These are phyloP conservation scores for Dimargaris cristalligena DNA, from an alignment of 192 early-diverging fungal species.

Conservation along the genomic window DNA sequence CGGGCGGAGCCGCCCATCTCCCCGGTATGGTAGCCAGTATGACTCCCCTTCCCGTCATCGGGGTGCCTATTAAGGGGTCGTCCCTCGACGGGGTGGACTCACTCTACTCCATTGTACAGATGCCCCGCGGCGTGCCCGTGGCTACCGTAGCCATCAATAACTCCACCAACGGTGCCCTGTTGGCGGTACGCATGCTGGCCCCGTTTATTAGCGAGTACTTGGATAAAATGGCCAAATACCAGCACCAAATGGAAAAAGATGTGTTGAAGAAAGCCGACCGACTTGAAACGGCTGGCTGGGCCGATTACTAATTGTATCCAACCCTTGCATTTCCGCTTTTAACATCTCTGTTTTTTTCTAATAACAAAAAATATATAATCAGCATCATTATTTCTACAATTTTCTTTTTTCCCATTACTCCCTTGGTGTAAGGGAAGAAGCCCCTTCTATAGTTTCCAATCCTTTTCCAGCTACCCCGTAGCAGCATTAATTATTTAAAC, in stretches of 20 bases:
- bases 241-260: constrained; percentile 65
- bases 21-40: constrained; percentile 98
- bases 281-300: constrained; percentile 68
- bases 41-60: constrained; percentile 94
- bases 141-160: constrained; percentile 99
- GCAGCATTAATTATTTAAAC: too few species aligned
- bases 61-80: constrained; percentile 87
- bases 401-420: background rate
- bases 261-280: constrained; percentile 77
- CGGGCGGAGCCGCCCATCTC: constrained; percentile 95
- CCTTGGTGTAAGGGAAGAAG: background rate
- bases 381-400: background rate
- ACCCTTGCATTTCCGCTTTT: too few species aligned
- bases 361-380: background rate
- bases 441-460: background rate
- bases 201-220: constrained; percentile 54
- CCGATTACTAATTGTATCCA: constrained; percentile 39
- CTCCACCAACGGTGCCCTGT: constrained; percentile 84
- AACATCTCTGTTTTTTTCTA: background rate
- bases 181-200: constrained; percentile 85
- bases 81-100: constrained; percentile 93
- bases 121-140: constrained; percentile 98
- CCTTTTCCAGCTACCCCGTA: background rate
- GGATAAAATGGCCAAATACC: constrained; percentile 63
- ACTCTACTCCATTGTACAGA: constrained; percentile 94